Evolutionary conservation across 1,139 yeast species (phyloP).

Genomic region (Sporopachydermia cereana): DNA sequence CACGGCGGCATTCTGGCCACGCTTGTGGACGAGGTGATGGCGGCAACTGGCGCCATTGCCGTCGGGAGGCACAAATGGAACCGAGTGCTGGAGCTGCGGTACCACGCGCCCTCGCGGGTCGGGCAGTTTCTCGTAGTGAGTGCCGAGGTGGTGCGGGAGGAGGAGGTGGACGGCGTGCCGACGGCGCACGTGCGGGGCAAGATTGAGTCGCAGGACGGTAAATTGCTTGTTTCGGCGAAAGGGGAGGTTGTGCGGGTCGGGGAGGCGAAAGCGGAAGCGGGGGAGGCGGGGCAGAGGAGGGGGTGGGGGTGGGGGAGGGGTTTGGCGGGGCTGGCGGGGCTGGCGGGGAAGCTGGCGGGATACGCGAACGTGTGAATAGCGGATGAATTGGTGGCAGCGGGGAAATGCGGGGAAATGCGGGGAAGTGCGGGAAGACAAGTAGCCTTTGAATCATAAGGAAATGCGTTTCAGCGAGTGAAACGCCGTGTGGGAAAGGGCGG

Average conservation of each 20-base stretch:
- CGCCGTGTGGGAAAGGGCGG: no score
- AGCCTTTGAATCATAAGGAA: no score
- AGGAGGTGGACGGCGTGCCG: constrained; percentile 23
- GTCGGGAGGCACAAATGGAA: constrained; percentile 19
- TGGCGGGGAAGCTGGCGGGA: neutral
- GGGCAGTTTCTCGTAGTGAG: constrained; percentile 65
- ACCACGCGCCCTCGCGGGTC: constrained; percentile 66
- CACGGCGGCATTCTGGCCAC: constrained; percentile 91
- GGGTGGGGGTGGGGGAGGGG: neutral
- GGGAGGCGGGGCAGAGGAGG: neutral
- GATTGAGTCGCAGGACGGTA: constrained; percentile 28
- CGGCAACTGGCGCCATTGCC: constrained; percentile 39
- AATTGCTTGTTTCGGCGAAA: constrained; percentile 31
- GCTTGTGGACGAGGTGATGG: constrained; percentile 63
- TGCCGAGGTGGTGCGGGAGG: constrained; percentile 30
- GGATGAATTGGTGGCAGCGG: neutral
- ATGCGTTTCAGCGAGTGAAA: no score
- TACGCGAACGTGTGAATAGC: no score
- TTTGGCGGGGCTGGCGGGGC: neutral
- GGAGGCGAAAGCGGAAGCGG: neutral
- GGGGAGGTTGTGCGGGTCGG: constrained; percentile 21
- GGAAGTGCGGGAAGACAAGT: neutral
- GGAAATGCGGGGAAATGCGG: neutral
- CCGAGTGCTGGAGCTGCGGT: constrained; percentile 44
- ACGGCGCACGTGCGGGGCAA: constrained; percentile 29